phyloP scores from a whole-genome alignment of 202 grass and related monocot genomes.

The Schoenoplectus triqueter region DNA sequence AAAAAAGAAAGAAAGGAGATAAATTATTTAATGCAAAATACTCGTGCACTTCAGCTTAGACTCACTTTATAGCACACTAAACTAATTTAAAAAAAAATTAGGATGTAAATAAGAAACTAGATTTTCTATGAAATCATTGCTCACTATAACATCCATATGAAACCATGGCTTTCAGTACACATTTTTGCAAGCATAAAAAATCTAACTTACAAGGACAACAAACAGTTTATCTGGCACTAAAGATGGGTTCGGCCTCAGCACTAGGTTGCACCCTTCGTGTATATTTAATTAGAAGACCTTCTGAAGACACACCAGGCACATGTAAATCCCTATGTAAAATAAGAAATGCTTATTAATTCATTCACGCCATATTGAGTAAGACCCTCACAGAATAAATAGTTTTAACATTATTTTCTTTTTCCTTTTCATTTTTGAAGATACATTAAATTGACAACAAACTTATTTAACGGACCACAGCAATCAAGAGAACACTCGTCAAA shows the following conservation, averaged over 20 bases:
- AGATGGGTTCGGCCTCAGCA: conserved; percentile 72
- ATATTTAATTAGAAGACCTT: conserved; percentile 96
- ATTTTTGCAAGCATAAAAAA: not conserved
- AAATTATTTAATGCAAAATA: not conserved
- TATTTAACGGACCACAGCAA: not conserved
- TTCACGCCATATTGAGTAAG: not conserved
- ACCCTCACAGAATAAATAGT: not conserved
- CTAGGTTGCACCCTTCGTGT: conserved; percentile 78
- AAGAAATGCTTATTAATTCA: not conserved
- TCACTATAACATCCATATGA: not conserved
- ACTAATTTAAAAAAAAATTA: not conserved
- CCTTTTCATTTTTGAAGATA: not conserved
- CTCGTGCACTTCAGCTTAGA: not conserved
- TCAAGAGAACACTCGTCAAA: not conserved
- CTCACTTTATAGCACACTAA: not conserved
- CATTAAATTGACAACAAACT: not conserved
- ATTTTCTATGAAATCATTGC: not conserved
- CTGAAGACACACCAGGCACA: conserved; percentile 66
- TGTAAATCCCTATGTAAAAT: conserved; percentile 61
- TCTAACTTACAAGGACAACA: conserved; percentile 28
- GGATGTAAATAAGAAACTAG: not conserved
- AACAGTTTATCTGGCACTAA: conserved; percentile 69
- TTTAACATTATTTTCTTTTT: not conserved
- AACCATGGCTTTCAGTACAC: conserved; percentile 7
- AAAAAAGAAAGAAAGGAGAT: not conserved